Evolutionary conservation across 208 protist species (phyloP).

Genomic region (Borovskyia barvae): DNA sequence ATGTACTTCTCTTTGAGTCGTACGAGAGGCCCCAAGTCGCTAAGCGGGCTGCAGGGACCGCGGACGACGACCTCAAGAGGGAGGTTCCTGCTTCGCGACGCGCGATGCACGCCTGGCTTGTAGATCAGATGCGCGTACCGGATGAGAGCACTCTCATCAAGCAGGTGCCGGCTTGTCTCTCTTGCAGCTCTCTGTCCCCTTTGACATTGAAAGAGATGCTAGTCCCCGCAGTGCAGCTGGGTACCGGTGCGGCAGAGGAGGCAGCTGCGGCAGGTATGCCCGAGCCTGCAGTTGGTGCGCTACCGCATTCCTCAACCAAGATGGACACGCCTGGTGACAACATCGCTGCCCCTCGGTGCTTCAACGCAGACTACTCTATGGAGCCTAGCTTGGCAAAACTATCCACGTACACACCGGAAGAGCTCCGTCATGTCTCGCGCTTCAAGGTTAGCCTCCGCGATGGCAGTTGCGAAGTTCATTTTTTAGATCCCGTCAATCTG

Average conservation of each 20-base stretch:
- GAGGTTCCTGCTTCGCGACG: slow-evolving; percentile 23
- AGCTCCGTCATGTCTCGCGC: slow-evolving; percentile 48
- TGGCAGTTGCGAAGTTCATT: slow-evolving; percentile 58
- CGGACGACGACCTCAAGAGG: slow-evolving; percentile 14
- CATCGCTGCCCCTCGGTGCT: slow-evolving; percentile 52
- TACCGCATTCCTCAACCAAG: background rate
- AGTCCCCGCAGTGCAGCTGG: slow-evolving; percentile 41
- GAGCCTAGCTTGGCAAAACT: slow-evolving; percentile 60
- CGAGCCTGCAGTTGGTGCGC: background rate
- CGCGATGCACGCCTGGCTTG: slow-evolving; percentile 25
- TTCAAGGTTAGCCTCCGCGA: slow-evolving; percentile 64
- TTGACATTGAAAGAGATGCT: slow-evolving; percentile 62
- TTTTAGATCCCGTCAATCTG: slow-evolving; percentile 84
- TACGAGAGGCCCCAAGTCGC: slow-evolving; percentile 49
- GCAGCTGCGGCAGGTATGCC: background rate
- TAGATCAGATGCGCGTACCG: slow-evolving; percentile 22
- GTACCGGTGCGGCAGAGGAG: slow-evolving; percentile 4
- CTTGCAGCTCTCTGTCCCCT: slow-evolving; percentile 46
- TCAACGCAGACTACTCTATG: slow-evolving; percentile 51
- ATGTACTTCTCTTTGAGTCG: slow-evolving; percentile 68
- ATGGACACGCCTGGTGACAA: background rate
- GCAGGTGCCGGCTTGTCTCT: slow-evolving; percentile 41
- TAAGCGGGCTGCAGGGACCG: slow-evolving; percentile 12
- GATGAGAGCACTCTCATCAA: slow-evolving; percentile 24
- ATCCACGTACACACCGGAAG: slow-evolving; percentile 30